A percentile compares a stretch with the other conserved stretches of the same genome.
Conservation (phyloP, 306 rosid species). For the Castanea mollissima region DNA sequence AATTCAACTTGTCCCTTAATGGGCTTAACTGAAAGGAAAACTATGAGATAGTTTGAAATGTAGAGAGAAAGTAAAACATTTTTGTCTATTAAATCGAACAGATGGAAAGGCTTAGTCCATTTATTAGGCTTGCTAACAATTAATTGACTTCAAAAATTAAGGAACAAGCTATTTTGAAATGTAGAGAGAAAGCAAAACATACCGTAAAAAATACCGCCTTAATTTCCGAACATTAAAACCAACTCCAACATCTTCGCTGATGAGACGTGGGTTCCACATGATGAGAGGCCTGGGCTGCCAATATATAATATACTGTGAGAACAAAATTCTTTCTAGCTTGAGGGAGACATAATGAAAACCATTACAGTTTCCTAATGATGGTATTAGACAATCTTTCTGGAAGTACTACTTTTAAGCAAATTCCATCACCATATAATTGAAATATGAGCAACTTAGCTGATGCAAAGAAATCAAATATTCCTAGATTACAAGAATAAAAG, state of each 20-base stretch:
- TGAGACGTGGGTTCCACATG: conserved; percentile 97
- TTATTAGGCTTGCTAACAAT: background rate
- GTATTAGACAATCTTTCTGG: background rate
- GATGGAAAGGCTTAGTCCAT: background rate
- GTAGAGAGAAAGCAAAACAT: conserved; percentile 19
- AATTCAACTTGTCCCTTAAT: background rate
- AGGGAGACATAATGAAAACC: background rate
- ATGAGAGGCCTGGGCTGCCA: conserved; percentile 88
- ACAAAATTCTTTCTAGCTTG: background rate
- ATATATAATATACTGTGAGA: background rate
- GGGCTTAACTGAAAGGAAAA: background rate
- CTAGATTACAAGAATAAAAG: background rate
- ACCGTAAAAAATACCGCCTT: conserved; percentile 88
- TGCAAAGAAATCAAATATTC: background rate
- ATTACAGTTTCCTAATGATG: background rate
- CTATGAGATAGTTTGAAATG: background rate
- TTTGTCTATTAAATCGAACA: background rate
- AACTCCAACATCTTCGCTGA: conserved; percentile 94
- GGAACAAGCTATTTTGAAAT: background rate
- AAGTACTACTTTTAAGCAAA: background rate
- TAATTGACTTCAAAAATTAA: conserved; percentile 16
- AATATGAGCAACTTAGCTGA: background rate
- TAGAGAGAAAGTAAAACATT: background rate
- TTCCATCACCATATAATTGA: background rate
- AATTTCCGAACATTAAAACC: conserved; percentile 79